Base-by-base conservation (phyloP, 306 rosid species). In the Cucurbita moschata region DNA sequence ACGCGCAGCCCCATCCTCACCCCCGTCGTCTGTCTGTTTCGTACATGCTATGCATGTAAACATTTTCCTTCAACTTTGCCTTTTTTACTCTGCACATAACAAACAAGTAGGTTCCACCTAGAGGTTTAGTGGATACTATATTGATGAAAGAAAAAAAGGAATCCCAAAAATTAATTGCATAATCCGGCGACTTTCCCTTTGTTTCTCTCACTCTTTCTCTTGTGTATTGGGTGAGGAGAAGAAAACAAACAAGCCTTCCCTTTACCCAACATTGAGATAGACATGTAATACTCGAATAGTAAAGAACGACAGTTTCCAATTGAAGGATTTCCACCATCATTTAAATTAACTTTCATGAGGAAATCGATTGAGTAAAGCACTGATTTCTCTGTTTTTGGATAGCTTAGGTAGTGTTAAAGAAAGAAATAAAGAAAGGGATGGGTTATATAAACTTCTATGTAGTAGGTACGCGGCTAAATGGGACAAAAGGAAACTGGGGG, bases 41-140 rank as follows among this genome's bases (percentile, higher is more conserved):
- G 95, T 83, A 83, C 96, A 87, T 47, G 92, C 95, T 82, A 92
- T 88, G 92, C 98, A 92, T 55, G 96, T 88, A 85, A 92, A 92
- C 98, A 92, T 92, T 80, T 81, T 86, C 40, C 73, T 26, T 15
- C 26, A 0, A 37, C 16, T 57, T 75, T 60, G 42, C 73, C 75
- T 12, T 66, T 21, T 58, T 53, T 52, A 37, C 79, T 83, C 96
- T 87, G 81, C 76, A 78, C 77, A 77, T 14, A 53, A 30, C 52
- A 53, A 38, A 46, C 68, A 37, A 43, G 78, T 71, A 63, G 84
- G 23, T 8, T 58, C 74, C 76, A 42, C 8, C 59, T 51, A 50
- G 46, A 50, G 60, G 47, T 51, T 51, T 70, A 70, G 74, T 51
- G 44, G 6, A 35, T 51, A 1, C 74, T 10, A 70, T 15, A 50